Evolutionary conservation across 257 asterid species (phyloP).

Genomic region (Marsdenia floribunda): DNA sequence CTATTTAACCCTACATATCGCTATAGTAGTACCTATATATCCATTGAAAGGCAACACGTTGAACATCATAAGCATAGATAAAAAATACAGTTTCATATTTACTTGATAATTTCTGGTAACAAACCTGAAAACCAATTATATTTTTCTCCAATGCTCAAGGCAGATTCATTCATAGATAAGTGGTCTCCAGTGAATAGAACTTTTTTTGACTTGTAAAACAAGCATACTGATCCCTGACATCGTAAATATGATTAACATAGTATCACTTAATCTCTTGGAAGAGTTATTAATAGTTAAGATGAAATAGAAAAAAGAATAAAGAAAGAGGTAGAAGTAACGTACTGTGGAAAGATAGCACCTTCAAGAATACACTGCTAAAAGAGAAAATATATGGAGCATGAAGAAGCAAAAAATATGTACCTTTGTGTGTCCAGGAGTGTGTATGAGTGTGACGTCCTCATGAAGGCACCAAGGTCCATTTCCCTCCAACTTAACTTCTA

Average conservation of each 20-base stretch:
- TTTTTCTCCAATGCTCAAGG: conserved; percentile 39
- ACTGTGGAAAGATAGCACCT: not conserved
- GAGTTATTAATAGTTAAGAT: not conserved
- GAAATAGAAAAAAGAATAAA: not conserved
- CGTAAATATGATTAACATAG: conserved; percentile 1
- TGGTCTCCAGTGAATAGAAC: conserved; percentile 72
- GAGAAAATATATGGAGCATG: not conserved
- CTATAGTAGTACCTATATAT: not conserved
- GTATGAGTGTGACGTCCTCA: conserved; percentile 47
- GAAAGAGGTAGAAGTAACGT: not conserved
- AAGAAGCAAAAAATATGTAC: not conserved
- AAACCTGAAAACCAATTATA: conserved; percentile 51
- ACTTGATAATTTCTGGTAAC: conserved; percentile 18
- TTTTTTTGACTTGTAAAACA: conserved; percentile 46
- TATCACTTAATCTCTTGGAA: not conserved
- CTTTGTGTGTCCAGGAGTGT: conserved; percentile 65
- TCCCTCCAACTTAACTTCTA: conserved; percentile 61
- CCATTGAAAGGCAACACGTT: not conserved
- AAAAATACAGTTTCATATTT: not conserved
- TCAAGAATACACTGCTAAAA: not conserved
- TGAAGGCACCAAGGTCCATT: conserved; percentile 62
- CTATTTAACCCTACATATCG: not conserved
- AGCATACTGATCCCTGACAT: conserved; percentile 64
- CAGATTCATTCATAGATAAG: conserved; percentile 44
- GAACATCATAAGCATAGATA: not conserved